These are phyloP conservation scores for Cladorrhinum sp. DNA, from an alignment of 2,329 filamentous ascomycete genomes.

Conservation along the genomic window DNA sequence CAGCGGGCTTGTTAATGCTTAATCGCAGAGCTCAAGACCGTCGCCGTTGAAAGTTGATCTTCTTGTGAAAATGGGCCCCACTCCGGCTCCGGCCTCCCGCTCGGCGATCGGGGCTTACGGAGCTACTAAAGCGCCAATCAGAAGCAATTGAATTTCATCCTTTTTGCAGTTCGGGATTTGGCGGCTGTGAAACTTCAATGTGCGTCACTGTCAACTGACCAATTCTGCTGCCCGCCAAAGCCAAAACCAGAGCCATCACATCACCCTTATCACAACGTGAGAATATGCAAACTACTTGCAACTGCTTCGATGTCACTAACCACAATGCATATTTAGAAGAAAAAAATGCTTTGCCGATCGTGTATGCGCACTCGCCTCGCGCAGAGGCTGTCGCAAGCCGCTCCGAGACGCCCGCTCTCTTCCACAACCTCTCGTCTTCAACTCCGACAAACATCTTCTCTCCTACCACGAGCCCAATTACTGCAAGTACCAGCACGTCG, in stretches of 20 bases:
- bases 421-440: neutral
- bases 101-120: constrained; percentile 1
- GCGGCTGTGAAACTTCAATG: neutral
- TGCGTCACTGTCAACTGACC: neutral
- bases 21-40: no score
- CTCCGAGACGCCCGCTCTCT: constrained; percentile 12
- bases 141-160: neutral
- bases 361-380: constrained; percentile 23
- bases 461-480: neutral
- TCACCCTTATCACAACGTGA: neutral
- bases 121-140: neutral
- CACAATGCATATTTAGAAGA: neutral
- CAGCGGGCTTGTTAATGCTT: no score
- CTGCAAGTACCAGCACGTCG: neutral
- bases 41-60: no score
- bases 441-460: neutral
- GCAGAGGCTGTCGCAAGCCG: constrained; percentile 6
- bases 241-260: neutral
- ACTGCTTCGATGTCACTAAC: neutral
- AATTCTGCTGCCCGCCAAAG: neutral
- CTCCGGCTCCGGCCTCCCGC: neutral
- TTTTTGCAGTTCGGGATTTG: neutral
- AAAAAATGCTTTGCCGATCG: constrained; percentile 26
- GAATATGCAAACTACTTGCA: neutral
- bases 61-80: neutral